Evolutionary conservation across 1,284 basidiomycete species (phyloP).

Genomic region (Apiotrichum sp.): DNA sequence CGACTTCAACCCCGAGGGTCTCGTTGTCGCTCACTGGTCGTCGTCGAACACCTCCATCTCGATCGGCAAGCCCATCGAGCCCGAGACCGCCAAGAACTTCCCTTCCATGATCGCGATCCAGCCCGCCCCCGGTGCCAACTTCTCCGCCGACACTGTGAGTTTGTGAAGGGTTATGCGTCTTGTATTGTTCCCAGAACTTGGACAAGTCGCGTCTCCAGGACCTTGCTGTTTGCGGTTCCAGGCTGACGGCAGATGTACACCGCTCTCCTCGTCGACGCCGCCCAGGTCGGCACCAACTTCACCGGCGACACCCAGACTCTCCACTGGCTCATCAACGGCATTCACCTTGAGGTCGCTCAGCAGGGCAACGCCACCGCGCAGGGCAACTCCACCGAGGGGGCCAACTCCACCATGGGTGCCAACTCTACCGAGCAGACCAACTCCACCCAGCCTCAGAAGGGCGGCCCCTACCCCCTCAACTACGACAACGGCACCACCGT

Average conservation of each 20-base stretch:
- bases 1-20: conserved; percentile 12
- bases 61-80: neutral
- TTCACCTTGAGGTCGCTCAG: conserved; percentile 54
- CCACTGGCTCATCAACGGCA: conserved; percentile 71
- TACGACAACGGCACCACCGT: conserved; percentile 21
- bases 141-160: conserved; percentile 56
- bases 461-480: conserved; percentile 35
- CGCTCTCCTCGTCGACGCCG: conserved; percentile 65
- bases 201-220: neutral
- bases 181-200: neutral
- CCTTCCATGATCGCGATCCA: conserved; percentile 79
- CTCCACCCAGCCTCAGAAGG: conserved; percentile 20
- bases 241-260: conserved; percentile 49
- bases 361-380: conserved; percentile 6
- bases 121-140: conserved; percentile 60
- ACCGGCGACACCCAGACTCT: conserved; percentile 52
- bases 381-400: too few relatives aligned
- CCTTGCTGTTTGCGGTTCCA: neutral
- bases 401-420: too few relatives aligned
- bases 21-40: conserved; percentile 11
- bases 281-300: conserved; percentile 55
- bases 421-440: too few relatives aligned
- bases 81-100: conserved; percentile 55
- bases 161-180: too few relatives aligned
- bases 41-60: conserved; percentile 6